Base-by-base conservation (phyloP, 2,329 filamentous ascomycete species). In the Chaetomiaceae sp. region DNA sequence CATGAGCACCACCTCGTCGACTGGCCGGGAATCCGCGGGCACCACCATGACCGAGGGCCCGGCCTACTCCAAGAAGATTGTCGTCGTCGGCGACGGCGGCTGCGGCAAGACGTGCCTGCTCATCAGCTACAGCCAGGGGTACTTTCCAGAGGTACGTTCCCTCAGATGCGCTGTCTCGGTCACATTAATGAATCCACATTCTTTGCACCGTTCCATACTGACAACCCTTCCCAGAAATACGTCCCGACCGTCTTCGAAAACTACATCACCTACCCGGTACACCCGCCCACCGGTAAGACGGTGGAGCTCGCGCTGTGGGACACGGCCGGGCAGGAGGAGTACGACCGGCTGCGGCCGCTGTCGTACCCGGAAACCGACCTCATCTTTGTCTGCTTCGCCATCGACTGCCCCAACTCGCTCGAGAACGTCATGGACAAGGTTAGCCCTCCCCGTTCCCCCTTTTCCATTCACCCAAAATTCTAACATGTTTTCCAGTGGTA, bases 371-470 rank as follows among this genome's bases (percentile, higher is more conserved):
- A 99, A 74, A 99, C 94, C 12, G 94, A 99, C 71, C 81, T 99
- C 31, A 85, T 99, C 56, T 97, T 99, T 71, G 94, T 99, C 63
- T 99, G 94, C 79, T 99, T 99, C 72, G 94, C 94, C 61, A 96
- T 99, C 67, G 94, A 99, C 74, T 99, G 94, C 71, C 94, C 94
- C 33, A 96, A 96, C 72, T 97, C 92, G 6, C 79, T 99, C 49
- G 94, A 99, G 69, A 99, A 99, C 72, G 92, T 99, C 55, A 87
- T 97, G 77, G 94, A 99, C 76, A 99, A 99, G 87, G 94, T 96
- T 76, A 59, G 77, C 62, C 22, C 5, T 12, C 31, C 33, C 44
- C 44, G 23, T 12, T 23, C 31, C 22, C 36, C 34, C 45, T 52
- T 42, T 36, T 6, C 12, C 51, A 7, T 7, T 15, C 3, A 40